phyloP scores from a whole-genome alignment of 2,329 filamentous ascomycete species.

The Aspergillus nomiae region DNA sequence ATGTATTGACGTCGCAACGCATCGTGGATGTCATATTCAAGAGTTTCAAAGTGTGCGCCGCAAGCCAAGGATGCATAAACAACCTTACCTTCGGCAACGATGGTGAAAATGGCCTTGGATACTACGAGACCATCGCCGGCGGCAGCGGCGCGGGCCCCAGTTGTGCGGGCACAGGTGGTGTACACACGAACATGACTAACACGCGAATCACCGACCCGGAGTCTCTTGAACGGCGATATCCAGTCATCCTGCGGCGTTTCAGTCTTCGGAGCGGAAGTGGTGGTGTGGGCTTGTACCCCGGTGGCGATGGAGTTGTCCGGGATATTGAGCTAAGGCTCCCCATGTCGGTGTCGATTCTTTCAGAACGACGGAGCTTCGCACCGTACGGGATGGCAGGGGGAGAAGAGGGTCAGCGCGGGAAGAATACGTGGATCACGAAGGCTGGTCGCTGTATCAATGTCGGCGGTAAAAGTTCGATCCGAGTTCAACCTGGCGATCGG shows the following conservation, averaged over 20 bases:
- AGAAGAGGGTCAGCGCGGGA: slow-evolving; percentile 69
- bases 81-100: slow-evolving; percentile 47
- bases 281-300: slow-evolving; percentile 65
- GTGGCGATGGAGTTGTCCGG: slow-evolving; percentile 75
- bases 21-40: slow-evolving; percentile 77
- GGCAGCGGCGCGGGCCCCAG: slow-evolving; percentile 71
- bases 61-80: slow-evolving; percentile 75
- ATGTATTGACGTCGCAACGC: slow-evolving; percentile 74
- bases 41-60: slow-evolving; percentile 74
- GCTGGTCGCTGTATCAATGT: too few relatives aligned
- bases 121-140: slow-evolving; percentile 82
- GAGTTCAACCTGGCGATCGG: too few relatives aligned
- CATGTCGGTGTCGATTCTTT: slow-evolving; percentile 74
- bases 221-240: slow-evolving; percentile 75
- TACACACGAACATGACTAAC: slow-evolving; percentile 87
- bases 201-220: slow-evolving; percentile 81
- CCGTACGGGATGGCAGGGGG: slow-evolving; percentile 67
- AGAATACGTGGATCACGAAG: slow-evolving; percentile 74
- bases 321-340: slow-evolving; percentile 82
- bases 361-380: slow-evolving; percentile 69
- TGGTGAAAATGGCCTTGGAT: slow-evolving; percentile 33
- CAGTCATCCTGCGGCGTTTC: slow-evolving; percentile 72
- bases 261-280: slow-evolving; percentile 64
- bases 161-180: slow-evolving; percentile 73
- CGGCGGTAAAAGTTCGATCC: too few relatives aligned